Percentiles rank a stretch among this genome's conserved stretches.
Evolutionary conservation across 2,329 filamentous ascomycete genomes (phyloP).

Genomic region (Pyrenochaeta sp.): DNA sequence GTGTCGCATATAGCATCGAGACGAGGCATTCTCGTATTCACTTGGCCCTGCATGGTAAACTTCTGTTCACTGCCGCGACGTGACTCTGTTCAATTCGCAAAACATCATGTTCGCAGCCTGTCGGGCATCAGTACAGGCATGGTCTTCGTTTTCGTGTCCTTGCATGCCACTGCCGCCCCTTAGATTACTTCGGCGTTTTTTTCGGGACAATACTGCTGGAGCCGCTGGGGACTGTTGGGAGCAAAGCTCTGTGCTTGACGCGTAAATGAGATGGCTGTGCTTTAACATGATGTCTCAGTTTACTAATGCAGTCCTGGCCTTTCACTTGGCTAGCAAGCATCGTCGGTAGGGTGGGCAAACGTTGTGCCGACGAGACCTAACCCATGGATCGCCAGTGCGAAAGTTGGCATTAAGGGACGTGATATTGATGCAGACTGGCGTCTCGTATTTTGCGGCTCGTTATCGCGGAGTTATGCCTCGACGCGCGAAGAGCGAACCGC

Average conservation of each 20-base stretch:
- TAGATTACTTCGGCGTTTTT: conserved; percentile 3
- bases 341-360: background rate
- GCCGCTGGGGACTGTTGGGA: conserved; percentile 1
- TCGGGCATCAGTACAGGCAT: conserved; percentile 1
- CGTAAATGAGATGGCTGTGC: background rate
- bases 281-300: background rate
- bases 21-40: no score
- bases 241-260: background rate
- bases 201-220: background rate
- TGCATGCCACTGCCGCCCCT: background rate
- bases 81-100: background rate
- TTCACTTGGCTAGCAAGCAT: background rate
- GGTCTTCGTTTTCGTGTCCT: background rate
- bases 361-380: background rate
- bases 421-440: background rate
- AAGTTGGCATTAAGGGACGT: background rate
- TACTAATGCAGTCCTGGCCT: background rate
- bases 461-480: background rate
- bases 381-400: background rate
- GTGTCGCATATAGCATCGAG: no score
- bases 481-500: background rate
- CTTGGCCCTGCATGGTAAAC: background rate
- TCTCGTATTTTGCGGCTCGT: background rate
- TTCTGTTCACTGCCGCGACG: background rate
- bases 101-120: background rate